Conservation (phyloP, 305 asterid genomes). For the Fraxinus albicans region DNA sequence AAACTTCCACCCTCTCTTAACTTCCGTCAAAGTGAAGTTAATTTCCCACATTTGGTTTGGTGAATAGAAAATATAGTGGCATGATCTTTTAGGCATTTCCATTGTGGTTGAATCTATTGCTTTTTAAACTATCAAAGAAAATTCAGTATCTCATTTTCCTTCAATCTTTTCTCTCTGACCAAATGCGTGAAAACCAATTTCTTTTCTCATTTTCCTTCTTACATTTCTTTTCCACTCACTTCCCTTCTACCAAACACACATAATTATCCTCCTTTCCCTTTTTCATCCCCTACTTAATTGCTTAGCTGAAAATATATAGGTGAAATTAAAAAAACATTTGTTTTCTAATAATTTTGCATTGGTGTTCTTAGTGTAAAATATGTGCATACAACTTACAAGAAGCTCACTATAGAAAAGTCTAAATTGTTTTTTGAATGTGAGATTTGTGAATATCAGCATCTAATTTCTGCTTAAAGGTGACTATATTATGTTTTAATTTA, state of each 20-base stretch:
- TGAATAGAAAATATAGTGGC: neutral
- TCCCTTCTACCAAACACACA: neutral
- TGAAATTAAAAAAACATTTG: slow-evolving; percentile 5
- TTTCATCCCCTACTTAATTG: neutral
- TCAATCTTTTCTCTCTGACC: neutral
- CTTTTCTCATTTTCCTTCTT: slow-evolving; percentile 1
- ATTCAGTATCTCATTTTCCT: neutral
- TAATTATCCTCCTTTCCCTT: neutral
- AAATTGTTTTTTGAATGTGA: slow-evolving; percentile 7
- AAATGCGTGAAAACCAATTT: neutral
- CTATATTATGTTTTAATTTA: slow-evolving; percentile 18
- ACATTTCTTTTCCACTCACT: neutral
- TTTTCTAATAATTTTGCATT: slow-evolving; percentile 10
- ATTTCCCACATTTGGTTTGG: neutral
- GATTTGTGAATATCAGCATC: slow-evolving; percentile 20
- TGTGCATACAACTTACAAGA: slow-evolving; percentile 11
- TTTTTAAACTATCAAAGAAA: neutral
- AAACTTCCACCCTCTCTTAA: neutral
- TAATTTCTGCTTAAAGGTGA: slow-evolving; percentile 16
- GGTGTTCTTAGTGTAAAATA: neutral
- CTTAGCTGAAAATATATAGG: neutral
- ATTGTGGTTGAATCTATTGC: neutral
- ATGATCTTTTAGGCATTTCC: neutral
- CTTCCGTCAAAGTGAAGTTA: neutral
- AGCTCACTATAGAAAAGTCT: slow-evolving; percentile 9